Conservation (phyloP, 2,329 filamentous ascomycete genomes). For the Rhynchosporium agropyri region DNA sequence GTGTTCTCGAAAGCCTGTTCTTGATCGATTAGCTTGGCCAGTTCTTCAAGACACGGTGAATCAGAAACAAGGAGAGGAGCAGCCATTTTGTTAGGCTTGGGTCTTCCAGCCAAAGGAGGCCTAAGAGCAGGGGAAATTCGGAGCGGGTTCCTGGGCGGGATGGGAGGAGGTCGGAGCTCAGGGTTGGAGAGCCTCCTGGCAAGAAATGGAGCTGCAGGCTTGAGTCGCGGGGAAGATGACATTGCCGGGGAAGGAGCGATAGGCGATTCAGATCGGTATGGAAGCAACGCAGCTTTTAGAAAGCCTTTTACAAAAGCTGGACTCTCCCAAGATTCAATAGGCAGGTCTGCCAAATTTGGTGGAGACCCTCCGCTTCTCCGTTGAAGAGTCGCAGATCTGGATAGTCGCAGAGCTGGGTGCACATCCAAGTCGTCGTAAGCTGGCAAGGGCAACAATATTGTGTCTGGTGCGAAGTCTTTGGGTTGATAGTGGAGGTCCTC, state of each 20-base stretch:
- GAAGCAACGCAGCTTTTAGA: background rate
- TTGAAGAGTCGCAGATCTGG: background rate
- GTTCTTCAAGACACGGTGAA: slow-evolving; percentile 26
- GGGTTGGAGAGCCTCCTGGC: background rate
- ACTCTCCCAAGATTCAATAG: slow-evolving; percentile 2
- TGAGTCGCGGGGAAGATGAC: background rate
- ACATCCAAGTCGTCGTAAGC: background rate
- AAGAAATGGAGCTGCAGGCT: slow-evolving; percentile 5
- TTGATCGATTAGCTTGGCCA: slow-evolving; percentile 43
- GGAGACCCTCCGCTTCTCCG: background rate
- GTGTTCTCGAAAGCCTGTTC: slow-evolving; percentile 97
- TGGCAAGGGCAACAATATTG: slow-evolving; percentile 2
- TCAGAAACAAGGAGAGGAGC: slow-evolving; percentile 16
- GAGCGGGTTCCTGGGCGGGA: background rate
- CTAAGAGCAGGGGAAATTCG: background rate
- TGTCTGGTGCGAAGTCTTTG: slow-evolving; percentile 7
- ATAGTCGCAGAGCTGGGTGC: slow-evolving; percentile 15
- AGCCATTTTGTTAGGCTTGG: slow-evolving; percentile 17
- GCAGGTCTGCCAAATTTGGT: background rate
- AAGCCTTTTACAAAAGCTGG: background rate
- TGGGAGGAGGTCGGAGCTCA: background rate
- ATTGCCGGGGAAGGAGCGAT: background rate
- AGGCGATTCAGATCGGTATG: background rate
- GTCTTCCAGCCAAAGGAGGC: background rate
- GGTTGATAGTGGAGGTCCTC: slow-evolving; percentile 19